Percentiles rank a stretch among this genome's conserved stretches.
phyloP scores from a whole-genome alignment of 208 protist genomes.

The Trypanosoma theileri region DNA sequence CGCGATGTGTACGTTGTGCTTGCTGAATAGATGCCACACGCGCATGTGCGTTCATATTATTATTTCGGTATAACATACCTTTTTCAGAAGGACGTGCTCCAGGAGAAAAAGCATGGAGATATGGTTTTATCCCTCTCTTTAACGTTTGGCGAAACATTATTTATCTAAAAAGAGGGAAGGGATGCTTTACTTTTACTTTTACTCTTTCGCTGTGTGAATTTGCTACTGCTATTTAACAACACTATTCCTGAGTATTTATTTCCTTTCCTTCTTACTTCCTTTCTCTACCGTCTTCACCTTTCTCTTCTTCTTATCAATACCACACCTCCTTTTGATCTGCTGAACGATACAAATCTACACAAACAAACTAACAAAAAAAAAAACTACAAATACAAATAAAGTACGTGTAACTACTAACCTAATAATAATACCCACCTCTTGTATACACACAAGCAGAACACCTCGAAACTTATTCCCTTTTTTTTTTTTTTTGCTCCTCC shows the following conservation, averaged over 20 bases:
- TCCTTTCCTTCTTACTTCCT: too few relatives aligned
- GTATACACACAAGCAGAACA: background rate
- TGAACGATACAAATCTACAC: too few relatives aligned
- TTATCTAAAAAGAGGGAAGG: too few relatives aligned
- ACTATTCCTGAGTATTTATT: background rate
- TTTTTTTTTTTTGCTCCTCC: slow-evolving; percentile 7
- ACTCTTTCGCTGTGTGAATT: slow-evolving; percentile 11
- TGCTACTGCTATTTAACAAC: background rate
- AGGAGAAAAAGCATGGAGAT: slow-evolving; percentile 80
- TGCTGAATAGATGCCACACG: slow-evolving; percentile 63
- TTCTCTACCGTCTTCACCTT: too few relatives aligned
- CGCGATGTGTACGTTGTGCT: slow-evolving; percentile 56
- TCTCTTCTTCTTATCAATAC: too few relatives aligned
- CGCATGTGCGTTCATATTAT: slow-evolving; percentile 81
- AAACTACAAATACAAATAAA: too few relatives aligned
- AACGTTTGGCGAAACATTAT: slow-evolving; percentile 63
- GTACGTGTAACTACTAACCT: too few relatives aligned
- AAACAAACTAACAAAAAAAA: too few relatives aligned
- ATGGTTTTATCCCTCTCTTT: slow-evolving; percentile 62
- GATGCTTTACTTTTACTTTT: background rate
- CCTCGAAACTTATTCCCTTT: slow-evolving; percentile 7
- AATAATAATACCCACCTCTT: too few relatives aligned
- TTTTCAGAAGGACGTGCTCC: slow-evolving; percentile 76
- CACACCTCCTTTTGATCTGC: too few relatives aligned
- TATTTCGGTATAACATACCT: slow-evolving; percentile 88